Conservation (phyloP, 2,329 filamentous ascomycete species). For the Colletotrichum abscissum region DNA sequence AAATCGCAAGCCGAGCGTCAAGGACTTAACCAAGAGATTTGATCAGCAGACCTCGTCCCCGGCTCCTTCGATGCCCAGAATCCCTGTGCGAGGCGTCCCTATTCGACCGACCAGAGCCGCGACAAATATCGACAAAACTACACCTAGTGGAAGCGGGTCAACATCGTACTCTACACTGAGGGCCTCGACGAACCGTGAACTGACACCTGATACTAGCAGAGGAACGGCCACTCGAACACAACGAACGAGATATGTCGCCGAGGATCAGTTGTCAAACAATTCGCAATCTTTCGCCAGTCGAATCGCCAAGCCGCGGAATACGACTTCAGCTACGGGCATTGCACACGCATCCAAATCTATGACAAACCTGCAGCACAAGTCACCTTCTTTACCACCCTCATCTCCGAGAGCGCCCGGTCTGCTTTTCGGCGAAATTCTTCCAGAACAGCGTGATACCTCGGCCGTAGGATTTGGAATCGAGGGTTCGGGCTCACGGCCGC, state of each 20-base stretch:
- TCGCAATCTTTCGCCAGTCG: constrained; percentile 70
- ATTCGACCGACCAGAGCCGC: constrained; percentile 51
- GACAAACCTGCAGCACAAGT: constrained; percentile 46
- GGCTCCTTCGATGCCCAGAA: constrained; percentile 46
- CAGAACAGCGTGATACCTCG: constrained; percentile 64
- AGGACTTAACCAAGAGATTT: constrained; percentile 83
- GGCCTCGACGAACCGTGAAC: constrained; percentile 47
- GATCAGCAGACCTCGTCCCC: constrained; percentile 65
- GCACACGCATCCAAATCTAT: constrained; percentile 48
- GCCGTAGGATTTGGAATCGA: constrained; percentile 72
- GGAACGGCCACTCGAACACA: constrained; percentile 45
- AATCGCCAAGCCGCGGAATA: constrained; percentile 61
- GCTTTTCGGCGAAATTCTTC: constrained; percentile 80
- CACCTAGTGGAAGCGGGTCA: constrained; percentile 39
- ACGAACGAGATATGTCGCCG: constrained; percentile 58
- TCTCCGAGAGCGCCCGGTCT: constrained; percentile 61
- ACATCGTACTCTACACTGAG: constrained; percentile 56
- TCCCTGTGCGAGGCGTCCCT: constrained; percentile 47
- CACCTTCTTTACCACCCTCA: constrained; percentile 37
- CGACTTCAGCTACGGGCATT: constrained; percentile 43
- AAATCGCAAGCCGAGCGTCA: constrained; percentile 74
- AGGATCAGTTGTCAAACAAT: constrained; percentile 64
- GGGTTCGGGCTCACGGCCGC: constrained; percentile 53
- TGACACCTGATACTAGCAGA: constrained; percentile 40
- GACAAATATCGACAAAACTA: constrained; percentile 41